Conservation (phyloP, 352 stramenopile genomes). For the Elongisporangium prolatum region DNA sequence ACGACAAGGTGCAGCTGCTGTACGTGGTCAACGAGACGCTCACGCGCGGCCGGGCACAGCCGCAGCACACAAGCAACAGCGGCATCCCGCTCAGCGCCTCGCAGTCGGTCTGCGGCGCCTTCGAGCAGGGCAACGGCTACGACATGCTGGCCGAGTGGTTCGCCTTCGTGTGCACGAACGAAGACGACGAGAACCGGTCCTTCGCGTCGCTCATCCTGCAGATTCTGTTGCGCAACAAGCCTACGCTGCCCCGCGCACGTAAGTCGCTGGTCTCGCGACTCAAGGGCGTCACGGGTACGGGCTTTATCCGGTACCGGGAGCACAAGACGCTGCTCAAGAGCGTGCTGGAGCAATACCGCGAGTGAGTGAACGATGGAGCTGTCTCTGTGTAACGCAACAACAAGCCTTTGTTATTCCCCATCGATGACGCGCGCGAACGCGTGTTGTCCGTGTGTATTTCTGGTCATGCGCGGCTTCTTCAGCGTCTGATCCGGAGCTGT, state of each 20-base stretch:
- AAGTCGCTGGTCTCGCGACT: slow-evolving; percentile 35
- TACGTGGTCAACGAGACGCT: slow-evolving; percentile 61
- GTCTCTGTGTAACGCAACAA: neutral
- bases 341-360: slow-evolving; percentile 29
- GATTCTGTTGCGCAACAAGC: slow-evolving; percentile 48
- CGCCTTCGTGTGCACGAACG: slow-evolving; percentile 31
- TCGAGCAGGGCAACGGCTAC: slow-evolving; percentile 59
- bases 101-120: slow-evolving; percentile 27
- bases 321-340: slow-evolving; percentile 45
- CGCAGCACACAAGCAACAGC: neutral
- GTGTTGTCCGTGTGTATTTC: neutral
- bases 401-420: neutral
- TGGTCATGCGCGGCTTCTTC: neutral
- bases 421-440: neutral
- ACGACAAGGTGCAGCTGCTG: slow-evolving; percentile 52
- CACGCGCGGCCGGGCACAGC: slow-evolving; percentile 4
- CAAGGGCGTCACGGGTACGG: slow-evolving; percentile 3
- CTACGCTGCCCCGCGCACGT: slow-evolving; percentile 33
- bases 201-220: slow-evolving; percentile 50
- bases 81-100: slow-evolving; percentile 1
- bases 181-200: slow-evolving; percentile 38
- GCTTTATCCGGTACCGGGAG: slow-evolving; percentile 18
- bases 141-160: slow-evolving; percentile 58
- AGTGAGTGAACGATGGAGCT: slow-evolving; percentile 1
- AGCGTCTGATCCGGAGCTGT: neutral